These are phyloP conservation scores for Populus nigra DNA, from an alignment of 345 rosid genomes.

Conservation along the genomic window DNA sequence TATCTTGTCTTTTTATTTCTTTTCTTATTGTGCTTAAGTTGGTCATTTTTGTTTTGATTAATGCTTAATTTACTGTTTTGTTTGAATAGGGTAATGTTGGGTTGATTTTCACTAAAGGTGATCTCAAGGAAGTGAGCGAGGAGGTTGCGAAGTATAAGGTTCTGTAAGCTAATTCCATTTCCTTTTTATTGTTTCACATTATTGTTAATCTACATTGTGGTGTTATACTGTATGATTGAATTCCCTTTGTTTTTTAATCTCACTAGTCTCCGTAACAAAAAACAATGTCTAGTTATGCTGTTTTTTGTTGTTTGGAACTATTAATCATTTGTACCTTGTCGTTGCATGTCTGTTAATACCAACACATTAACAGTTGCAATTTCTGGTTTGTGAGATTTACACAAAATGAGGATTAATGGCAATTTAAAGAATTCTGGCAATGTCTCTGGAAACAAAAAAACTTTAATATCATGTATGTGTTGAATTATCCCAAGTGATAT, in stretches of 20 bases:
- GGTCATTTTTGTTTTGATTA: not conserved
- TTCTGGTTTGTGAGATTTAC: too few relatives aligned
- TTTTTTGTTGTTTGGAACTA: not conserved
- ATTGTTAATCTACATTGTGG: not conserved
- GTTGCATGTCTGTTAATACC: not conserved
- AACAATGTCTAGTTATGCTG: too few relatives aligned
- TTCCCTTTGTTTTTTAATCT: not conserved
- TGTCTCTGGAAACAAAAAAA: too few relatives aligned
- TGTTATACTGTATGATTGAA: not conserved
- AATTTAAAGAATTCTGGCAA: not conserved
- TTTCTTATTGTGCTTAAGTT: not conserved
- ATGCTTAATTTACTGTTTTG: not conserved
- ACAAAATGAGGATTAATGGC: not conserved
- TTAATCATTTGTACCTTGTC: not conserved
- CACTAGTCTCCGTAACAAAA: not conserved
- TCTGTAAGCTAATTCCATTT: not conserved
- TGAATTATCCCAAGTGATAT: not conserved
- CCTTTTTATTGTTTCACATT: not conserved
- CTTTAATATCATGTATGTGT: too few relatives aligned
- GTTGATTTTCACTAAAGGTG: slow-evolving; percentile 93
- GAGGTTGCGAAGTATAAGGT: slow-evolving; percentile 97
- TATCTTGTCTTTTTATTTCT: not conserved
- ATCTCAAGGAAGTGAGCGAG: slow-evolving; percentile 92
- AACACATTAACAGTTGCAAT: not conserved
- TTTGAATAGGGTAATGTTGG: slow-evolving; percentile 79